Evolutionary conservation across 768 basidiomycete genomes (phyloP), one percentile per base, ranked within the genome.

Genomic region (Astraeus odoratus): DNA sequence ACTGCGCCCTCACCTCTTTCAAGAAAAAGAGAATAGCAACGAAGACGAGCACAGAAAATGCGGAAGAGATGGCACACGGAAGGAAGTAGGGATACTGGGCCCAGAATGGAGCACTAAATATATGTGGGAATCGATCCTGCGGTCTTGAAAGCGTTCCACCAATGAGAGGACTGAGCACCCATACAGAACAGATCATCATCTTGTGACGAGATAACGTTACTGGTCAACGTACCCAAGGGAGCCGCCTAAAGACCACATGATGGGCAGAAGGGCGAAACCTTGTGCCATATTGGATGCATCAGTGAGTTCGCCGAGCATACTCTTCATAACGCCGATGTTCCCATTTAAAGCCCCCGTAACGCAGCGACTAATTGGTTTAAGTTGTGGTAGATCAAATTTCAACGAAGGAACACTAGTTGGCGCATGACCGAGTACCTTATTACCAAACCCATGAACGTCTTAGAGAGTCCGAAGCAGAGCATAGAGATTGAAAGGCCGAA

Each of bases 381-480:
- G 30, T n/a, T 18, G 6, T 4, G n/a, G 9, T 35, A 35, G 10
- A 35, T 8, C 16, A 18, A 19, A 35, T n/a, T n/a, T n/a, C n/a
- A n/a, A n/a, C n/a, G n/a, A n/a, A n/a, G n/a, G n/a, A n/a, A 4
- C n/a, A 10, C 10, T 10, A 10, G n/a, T 31, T 10, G 12, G 12
- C 10, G 4, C 10, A 5, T 20, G 41, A 22, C 25, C 19, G 22
- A 42, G 19, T 48, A 80, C 80, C 80, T 81, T 43, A 81, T 48
- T 9, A 83, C 74, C 42, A 83, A 55, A 35, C 62, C 65, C 62
- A 65, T 68, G 52, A 82, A 80, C 1, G 78, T 77, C 39, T 70
- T 69, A 6, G 81, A 81, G 42, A 84, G 61, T 22, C 83, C 83
- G 51, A 85, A 85, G 37, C 65, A 72, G 4, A 80, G 48, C 70